Base-by-base conservation (phyloP, 371 early-diverging fungal genomes). In the Rhizopus arrhizus region DNA sequence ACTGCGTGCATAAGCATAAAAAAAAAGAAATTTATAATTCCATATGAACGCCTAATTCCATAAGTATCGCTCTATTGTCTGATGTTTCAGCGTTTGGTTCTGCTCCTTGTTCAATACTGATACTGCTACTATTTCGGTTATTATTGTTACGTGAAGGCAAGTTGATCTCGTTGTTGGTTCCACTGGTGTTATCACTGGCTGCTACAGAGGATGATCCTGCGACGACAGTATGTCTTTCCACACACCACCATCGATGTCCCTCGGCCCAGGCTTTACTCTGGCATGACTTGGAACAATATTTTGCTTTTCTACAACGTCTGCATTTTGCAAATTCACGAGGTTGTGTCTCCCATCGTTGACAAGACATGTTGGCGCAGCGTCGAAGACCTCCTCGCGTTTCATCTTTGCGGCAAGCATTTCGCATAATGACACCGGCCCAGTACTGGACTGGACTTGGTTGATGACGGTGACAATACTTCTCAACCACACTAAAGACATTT, bases 171-270 rank as follows among this genome's bases (percentile, higher is more conserved):
- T 15, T 10, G 22, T 22, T 22, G 22, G 22, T 22, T 22, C 22
- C 22, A 22, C 2, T 22, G 22, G 22, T 22, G 22, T 22, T 22
- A 22, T 22, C 22, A 22, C 22, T 22, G n/a, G 31, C 12, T 15
- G 42, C 16, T n/a, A 38, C 11, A 22, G 45, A 13, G 16, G 56
- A 12, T 33, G 54, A 4, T n/a, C 43, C 62, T 7, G 36, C 46
- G 7, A 35, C 53, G n/a, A 65, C 50, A 3, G 66, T 42, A 11
- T 58, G 81, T 70, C 85, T 74, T 63, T 89, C 89, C 5, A 83
- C 78, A 66, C 91, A 91, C 91, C 91, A 91, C 82, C 86, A 84
- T 29, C 89, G 85, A 64, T 91, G 91, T 8, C 91, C 90, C 49
- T 86, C 87, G 15, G 77, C 83, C 91, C 91, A 91, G 4, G 91